These are phyloP conservation scores for Chimonanthus praecox DNA, from an alignment of 164 flowering plant genomes.

Conservation along the genomic window DNA sequence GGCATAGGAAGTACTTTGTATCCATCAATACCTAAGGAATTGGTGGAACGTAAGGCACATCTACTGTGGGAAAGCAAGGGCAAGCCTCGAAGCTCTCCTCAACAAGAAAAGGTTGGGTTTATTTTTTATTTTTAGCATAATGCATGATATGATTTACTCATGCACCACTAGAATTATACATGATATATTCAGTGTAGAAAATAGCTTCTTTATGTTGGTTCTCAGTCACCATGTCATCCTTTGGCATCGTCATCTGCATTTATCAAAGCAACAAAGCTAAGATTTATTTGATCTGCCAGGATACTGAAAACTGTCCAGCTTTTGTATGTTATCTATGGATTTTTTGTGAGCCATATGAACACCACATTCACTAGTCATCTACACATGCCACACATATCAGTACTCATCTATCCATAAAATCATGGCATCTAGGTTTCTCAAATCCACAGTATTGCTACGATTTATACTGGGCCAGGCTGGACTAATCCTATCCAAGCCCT, in stretches of 20 bases:
- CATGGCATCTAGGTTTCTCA: no score
- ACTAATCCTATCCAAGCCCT: no score
- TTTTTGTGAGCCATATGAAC: no score
- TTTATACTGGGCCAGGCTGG: no score
- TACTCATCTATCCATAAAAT: no score
- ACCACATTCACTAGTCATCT: no score
- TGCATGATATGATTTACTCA: not conserved
- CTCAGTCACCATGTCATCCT: not conserved
- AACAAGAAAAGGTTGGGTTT: slow-evolving; percentile 28
- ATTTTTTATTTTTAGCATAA: not conserved
- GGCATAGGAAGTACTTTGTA: slow-evolving; percentile 8
- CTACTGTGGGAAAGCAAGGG: slow-evolving; percentile 39
- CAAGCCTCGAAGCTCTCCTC: slow-evolving; percentile 29
- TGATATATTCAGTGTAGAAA: not conserved
- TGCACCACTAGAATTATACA: not conserved
- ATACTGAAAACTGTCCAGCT: not conserved
- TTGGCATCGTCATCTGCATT: not conserved
- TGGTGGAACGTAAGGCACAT: slow-evolving; percentile 34
- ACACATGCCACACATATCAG: no score
- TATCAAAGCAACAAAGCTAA: not conserved
- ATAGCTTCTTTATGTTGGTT: not conserved
- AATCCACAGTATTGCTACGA: no score
- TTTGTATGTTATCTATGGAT: not conserved
- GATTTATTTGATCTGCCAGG: not conserved
- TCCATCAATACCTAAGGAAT: slow-evolving; percentile 29